Conservation (phyloP, 2,329 filamentous ascomycete genomes). For the Sporothrix curviconia region DNA sequence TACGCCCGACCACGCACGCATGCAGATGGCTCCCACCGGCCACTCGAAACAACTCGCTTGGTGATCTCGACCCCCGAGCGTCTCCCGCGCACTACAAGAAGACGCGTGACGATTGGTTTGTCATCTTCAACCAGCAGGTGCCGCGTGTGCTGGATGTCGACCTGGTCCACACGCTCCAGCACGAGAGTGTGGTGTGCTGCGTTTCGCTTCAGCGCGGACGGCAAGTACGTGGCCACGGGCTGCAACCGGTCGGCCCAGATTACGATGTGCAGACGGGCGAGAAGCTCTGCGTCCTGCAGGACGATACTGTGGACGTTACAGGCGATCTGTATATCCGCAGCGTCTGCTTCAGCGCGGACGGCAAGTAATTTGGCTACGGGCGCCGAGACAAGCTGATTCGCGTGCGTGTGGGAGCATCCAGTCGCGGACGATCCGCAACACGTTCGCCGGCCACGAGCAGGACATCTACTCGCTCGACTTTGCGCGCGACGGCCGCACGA, state of each 20-base stretch:
- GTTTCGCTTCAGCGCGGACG: conserved; percentile 94
- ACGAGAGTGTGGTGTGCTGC: conserved; percentile 97
- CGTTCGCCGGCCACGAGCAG: conserved; percentile 95
- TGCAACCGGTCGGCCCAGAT: conserved; percentile 99
- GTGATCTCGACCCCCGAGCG: conserved; percentile 83
- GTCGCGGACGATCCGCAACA: conserved; percentile 75
- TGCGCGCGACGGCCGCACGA: conserved; percentile 84
- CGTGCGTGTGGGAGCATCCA: conserved; percentile 96
- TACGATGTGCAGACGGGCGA: conserved; percentile 85
- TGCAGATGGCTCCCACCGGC: conserved; percentile 43
- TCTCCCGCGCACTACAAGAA: conserved; percentile 84
- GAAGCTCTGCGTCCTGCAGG: conserved; percentile 84
- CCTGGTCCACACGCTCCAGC: conserved; percentile 82
- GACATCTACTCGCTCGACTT: conserved; percentile 98
- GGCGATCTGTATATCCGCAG: conserved; percentile 96
- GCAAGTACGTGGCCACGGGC: conserved; percentile 90
- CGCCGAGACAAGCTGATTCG: conserved; percentile 97
- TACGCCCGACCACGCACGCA: conserved; percentile 60
- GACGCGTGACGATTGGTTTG: conserved; percentile 87
- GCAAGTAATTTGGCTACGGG: conserved; percentile 86
- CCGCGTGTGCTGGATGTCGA: conserved; percentile 88
- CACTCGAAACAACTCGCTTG: conserved; percentile 59
- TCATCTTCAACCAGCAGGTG: conserved; percentile 89
- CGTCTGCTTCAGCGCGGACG: conserved; percentile 97
- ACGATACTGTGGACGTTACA: conserved; percentile 77